Base-by-base conservation (phyloP, 495 filamentous ascomycete genomes). In the Jackrogersella multiformis region DNA sequence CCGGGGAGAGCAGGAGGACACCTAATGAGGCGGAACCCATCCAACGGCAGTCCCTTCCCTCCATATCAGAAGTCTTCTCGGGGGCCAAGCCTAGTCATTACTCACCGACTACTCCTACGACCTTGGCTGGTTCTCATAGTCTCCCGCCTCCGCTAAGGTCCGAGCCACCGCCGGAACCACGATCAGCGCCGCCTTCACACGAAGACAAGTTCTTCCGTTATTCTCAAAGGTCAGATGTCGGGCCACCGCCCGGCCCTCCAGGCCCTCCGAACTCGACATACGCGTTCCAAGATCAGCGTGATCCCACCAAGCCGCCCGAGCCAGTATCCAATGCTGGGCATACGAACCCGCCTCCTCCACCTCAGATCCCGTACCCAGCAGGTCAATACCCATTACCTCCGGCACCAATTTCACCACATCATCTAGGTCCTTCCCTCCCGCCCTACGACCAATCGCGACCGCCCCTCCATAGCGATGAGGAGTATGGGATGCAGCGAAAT, bases 11-110 rank as follows among this genome's bases (percentile, higher is more conserved):
- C 21, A 79, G 81, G 36, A 71, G 81, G 53, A 65, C 76, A 9
- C 76, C 79, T 10, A 78, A 78, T 45, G 80, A 80, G 48, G 58
- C 72, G 34, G 80, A 83, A 10, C 58, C 63, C 2, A 39, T 71
- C 32, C 76, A 81, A 42, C 73, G 81, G 16, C 80, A 84, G 63
- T 84, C 81, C 6, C 70, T 84, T 44, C 81, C 81, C 1, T 82
- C 81, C 23, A 75, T 84, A 55, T 78, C 76, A n/a, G 81, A 84
- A 49, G 80, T 82, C 5, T 78, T 84, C 35, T 75, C 78, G 1
- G 74, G 71, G 28, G 68, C 74, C 2, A 81, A 81, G 49, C 70
- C 74, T 4, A 68, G 56, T 35, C 66, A 73, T 13, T 80, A 77
- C 41, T 70, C 78, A 10, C 75, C 76, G 21, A 73, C 73, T 9